Conservation (phyloP, 2,329 filamentous ascomycete genomes). For the Fusarium protoensiforme region DNA sequence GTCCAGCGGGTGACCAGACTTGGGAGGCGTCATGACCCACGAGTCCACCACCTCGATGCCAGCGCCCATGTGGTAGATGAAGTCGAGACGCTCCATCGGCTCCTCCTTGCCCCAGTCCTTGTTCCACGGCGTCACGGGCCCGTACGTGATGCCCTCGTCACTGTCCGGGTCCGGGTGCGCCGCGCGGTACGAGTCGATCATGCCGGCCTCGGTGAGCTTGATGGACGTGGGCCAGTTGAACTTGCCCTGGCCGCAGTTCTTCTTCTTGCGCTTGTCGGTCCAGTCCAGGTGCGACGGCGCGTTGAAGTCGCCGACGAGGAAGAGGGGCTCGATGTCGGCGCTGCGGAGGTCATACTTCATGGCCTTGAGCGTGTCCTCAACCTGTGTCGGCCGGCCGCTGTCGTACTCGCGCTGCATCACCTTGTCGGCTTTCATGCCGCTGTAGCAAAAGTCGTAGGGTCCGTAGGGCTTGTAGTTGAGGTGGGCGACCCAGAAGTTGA, state of each 20-base stretch:
- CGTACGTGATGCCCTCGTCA: slow-evolving; percentile 51
- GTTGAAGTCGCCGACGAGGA: slow-evolving; percentile 55
- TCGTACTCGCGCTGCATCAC: slow-evolving; percentile 47
- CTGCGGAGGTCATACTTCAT: slow-evolving; percentile 46
- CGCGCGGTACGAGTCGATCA: slow-evolving; percentile 52
- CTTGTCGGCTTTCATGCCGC: slow-evolving; percentile 44
- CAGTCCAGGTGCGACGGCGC: slow-evolving; percentile 56
- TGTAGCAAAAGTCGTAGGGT: slow-evolving; percentile 55
- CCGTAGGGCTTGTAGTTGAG: slow-evolving; percentile 52
- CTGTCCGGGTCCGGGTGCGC: slow-evolving; percentile 46
- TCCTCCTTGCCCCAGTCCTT: slow-evolving; percentile 48
- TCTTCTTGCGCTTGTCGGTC: slow-evolving; percentile 43
- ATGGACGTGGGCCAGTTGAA: slow-evolving; percentile 52
- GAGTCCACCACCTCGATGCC: slow-evolving; percentile 44
- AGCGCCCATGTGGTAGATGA: slow-evolving; percentile 52
- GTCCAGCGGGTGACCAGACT: slow-evolving; percentile 45
- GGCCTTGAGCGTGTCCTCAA: slow-evolving; percentile 44
- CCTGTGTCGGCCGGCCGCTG: slow-evolving; percentile 50
- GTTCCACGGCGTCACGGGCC: slow-evolving; percentile 50
- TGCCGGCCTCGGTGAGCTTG: slow-evolving; percentile 46
- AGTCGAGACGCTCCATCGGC: slow-evolving; percentile 55
- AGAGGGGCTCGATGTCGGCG: slow-evolving; percentile 46
- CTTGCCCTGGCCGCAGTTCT: slow-evolving; percentile 48
- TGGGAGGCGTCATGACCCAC: slow-evolving; percentile 43
- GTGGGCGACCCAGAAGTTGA: slow-evolving; percentile 50